A percentile compares a stretch with the other conserved stretches of the same genome.
Conservation (phyloP, 768 basidiomycete species). For the Tricholomella constricta region DNA sequence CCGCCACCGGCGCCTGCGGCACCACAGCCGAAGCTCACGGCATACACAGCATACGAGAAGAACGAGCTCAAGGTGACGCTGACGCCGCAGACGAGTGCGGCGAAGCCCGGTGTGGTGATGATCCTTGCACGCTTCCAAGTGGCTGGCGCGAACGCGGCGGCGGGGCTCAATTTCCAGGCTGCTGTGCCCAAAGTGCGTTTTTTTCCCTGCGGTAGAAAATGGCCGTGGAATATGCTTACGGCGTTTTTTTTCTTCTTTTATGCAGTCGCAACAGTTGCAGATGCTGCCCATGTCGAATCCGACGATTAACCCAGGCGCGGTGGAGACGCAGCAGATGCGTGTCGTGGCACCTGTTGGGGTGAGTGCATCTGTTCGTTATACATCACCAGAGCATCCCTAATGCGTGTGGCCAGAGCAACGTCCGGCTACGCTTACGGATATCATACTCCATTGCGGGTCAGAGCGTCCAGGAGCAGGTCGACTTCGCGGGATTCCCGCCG, state of each 20-base stretch:
- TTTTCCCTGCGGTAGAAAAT: background rate
- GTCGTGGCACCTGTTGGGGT: constrained; percentile 84
- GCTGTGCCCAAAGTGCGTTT: constrained; percentile 86
- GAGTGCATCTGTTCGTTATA: constrained; percentile 42
- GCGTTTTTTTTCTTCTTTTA: constrained; percentile 3
- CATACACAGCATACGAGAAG: constrained; percentile 91
- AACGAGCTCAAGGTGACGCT: constrained; percentile 87
- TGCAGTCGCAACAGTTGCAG: constrained; percentile 91
- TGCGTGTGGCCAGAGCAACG: constrained; percentile 56
- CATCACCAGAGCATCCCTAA: constrained; percentile 6
- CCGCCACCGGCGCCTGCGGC: constrained; percentile 32
- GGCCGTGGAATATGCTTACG: background rate
- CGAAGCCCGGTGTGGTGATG: constrained; percentile 87
- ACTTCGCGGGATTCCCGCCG: constrained; percentile 89
- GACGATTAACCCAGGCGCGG: constrained; percentile 71
- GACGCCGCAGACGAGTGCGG: constrained; percentile 80
- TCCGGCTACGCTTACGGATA: constrained; percentile 86
- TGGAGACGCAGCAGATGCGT: constrained; percentile 95
- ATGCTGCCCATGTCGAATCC: constrained; percentile 97
- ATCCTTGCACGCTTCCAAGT: constrained; percentile 88
- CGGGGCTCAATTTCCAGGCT: constrained; percentile 89
- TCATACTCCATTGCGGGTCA: constrained; percentile 72
- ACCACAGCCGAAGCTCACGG: constrained; percentile 51
- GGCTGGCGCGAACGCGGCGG: constrained; percentile 50
- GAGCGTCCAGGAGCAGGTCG: constrained; percentile 86